phyloP scores from a whole-genome alignment of 805 yeast genomes.

The Hemisphaericaspora nanyangensis region DNA sequence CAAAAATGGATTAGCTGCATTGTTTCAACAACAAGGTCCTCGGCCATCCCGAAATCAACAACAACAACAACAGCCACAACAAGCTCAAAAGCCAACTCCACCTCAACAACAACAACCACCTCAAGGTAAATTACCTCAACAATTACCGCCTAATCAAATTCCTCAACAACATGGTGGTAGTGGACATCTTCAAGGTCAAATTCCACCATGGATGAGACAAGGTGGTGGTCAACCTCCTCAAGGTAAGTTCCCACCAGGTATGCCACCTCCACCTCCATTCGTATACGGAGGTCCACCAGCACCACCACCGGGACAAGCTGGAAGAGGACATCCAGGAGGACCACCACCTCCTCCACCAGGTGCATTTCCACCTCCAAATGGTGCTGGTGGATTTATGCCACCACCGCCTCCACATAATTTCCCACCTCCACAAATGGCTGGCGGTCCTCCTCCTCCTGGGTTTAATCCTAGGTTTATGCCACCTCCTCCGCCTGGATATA shows the following conservation, averaged over 20 bases:
- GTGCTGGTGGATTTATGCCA: constrained; percentile 12
- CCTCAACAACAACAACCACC: constrained; percentile 4
- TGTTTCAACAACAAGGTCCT: background rate
- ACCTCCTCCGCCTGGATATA: constrained; percentile 14
- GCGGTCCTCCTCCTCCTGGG: constrained; percentile 10
- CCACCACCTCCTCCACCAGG: constrained; percentile 27
- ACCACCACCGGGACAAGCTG: constrained; percentile 18
- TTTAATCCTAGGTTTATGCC: constrained; percentile 7
- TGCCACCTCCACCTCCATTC: background rate
- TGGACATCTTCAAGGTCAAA: constrained; percentile 8
- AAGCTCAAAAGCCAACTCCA: constrained; percentile 1
- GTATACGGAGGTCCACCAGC: constrained; percentile 1
- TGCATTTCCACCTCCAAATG: constrained; percentile 31
- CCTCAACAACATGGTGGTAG: constrained; percentile 14
- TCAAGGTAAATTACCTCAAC: constrained; percentile 4
- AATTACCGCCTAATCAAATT: constrained; percentile 10
- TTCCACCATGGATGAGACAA: constrained; percentile 28
- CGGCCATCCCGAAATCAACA: constrained; percentile 1
- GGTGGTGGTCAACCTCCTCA: constrained; percentile 8
- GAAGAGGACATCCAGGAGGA: background rate
- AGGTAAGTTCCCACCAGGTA: constrained; percentile 10
- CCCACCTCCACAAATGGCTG: constrained; percentile 2
- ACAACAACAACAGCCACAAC: constrained; percentile 1
- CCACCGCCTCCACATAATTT: constrained; percentile 10
- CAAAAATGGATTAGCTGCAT: constrained; percentile 5